phyloP scores from a whole-genome alignment of 805 yeast species.

The Kuraishia ogatae region DNA sequence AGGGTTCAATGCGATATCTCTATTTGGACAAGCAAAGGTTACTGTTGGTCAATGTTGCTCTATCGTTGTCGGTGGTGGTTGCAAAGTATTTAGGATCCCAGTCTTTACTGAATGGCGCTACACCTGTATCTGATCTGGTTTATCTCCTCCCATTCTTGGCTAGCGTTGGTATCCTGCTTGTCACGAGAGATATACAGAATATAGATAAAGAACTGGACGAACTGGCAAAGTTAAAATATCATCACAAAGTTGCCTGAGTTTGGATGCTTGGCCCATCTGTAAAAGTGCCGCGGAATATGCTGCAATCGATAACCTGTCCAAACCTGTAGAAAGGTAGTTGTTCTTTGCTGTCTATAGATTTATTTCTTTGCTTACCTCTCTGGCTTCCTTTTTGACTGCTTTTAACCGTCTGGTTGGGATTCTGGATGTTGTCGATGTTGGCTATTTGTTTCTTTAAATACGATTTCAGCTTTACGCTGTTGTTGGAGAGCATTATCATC shows the following conservation, averaged over 20 bases:
- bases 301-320: neutral
- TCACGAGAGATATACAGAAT: conserved; percentile 10
- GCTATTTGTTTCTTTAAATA: neutral
- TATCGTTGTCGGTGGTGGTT: conserved; percentile 3
- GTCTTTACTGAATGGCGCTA: neutral
- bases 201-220: conserved; percentile 11
- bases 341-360: neutral
- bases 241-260: conserved; percentile 21
- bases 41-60: neutral
- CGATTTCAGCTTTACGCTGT: neutral
- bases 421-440: neutral
- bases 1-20: neutral
- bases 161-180: conserved; percentile 10
- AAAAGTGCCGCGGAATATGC: neutral
- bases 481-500: neutral
- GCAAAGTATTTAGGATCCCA: neutral
- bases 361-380: too few species aligned
- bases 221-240: conserved; percentile 16
- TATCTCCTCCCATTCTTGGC: conserved; percentile 18
- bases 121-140: conserved; percentile 11
- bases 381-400: neutral
- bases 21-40: neutral
- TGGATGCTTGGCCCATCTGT: neutral
- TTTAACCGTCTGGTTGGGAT: neutral
- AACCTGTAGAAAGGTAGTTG: neutral